phyloP scores from a whole-genome alignment of 495 filamentous ascomycete genomes.

The Lasiosphaeria miniovina region DNA sequence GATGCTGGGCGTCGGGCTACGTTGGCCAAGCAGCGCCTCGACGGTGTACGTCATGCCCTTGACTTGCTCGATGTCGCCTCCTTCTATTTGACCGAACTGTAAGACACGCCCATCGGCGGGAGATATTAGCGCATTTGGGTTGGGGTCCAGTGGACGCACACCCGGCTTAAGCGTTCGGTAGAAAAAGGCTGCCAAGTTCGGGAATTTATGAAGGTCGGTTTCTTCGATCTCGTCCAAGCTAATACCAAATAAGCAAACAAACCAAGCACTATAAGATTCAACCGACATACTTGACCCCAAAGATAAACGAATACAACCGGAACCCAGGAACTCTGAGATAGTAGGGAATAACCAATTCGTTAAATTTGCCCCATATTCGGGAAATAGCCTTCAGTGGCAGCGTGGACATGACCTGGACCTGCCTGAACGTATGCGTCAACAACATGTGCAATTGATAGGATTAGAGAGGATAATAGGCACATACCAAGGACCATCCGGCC shows the following conservation, averaged over 20 bases:
- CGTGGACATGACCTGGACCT: constrained; percentile 94
- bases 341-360: constrained; percentile 87
- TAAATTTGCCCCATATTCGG: constrained; percentile 90
- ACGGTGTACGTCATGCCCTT: constrained; percentile 98
- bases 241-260: constrained; percentile 5
- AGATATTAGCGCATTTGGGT: constrained; percentile 72
- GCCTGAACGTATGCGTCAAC: constrained; percentile 48
- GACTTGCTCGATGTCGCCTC: constrained; percentile 95
- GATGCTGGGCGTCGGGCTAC: constrained; percentile 43
- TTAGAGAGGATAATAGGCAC: constrained; percentile 6
- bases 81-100: constrained; percentile 87
- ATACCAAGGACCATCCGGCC: constrained; percentile 86
- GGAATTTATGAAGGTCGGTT: constrained; percentile 80
- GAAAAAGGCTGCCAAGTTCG: constrained; percentile 95
- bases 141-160: constrained; percentile 78
- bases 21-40: constrained; percentile 81
- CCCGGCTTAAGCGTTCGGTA: constrained; percentile 92
- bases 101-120: constrained; percentile 88
- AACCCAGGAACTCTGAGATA: constrained; percentile 93
- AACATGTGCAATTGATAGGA: neutral
- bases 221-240: constrained; percentile 83
- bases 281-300: constrained; percentile 74
- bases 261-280: neutral
- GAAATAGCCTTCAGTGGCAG: constrained; percentile 92
- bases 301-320: constrained; percentile 84